These are phyloP conservation scores for Candida piceae DNA, from an alignment of 805 yeast species.

Conservation along the genomic window DNA sequence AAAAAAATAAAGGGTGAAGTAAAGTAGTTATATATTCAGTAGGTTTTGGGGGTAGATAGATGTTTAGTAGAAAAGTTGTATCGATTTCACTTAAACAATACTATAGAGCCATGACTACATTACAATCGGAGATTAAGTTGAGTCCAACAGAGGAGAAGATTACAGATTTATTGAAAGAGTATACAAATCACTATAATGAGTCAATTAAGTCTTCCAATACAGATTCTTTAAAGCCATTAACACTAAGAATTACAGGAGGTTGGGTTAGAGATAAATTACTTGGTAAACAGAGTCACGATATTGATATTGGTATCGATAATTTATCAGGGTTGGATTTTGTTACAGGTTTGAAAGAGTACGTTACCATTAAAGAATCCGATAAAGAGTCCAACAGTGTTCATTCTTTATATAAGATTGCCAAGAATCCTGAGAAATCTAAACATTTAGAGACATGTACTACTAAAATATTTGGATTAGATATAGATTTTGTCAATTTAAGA, in stretches of 20 bases:
- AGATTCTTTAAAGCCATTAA: slow-evolving; percentile 14
- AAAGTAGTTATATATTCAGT: no score
- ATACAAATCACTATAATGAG: slow-evolving; percentile 22
- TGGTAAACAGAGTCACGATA: slow-evolving; percentile 75
- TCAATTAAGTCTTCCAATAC: slow-evolving; percentile 1
- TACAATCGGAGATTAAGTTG: slow-evolving; percentile 14
- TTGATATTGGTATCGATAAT: slow-evolving; percentile 85
- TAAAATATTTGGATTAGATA: slow-evolving; percentile 72
- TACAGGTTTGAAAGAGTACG: slow-evolving; percentile 49
- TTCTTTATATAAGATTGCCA: slow-evolving; percentile 74
- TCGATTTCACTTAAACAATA: no score
- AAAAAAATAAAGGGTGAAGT: no score
- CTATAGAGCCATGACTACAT: no score
- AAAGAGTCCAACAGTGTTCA: no score
- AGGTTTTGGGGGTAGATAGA: no score
- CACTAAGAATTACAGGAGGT: slow-evolving; percentile 86
- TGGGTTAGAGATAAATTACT: slow-evolving; percentile 96
- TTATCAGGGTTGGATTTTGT: slow-evolving; percentile 88
- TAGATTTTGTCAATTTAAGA: slow-evolving; percentile 90
- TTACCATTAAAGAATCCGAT: slow-evolving; percentile 28
- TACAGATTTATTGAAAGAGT: slow-evolving; percentile 21
- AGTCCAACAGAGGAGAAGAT: slow-evolving; percentile 22
- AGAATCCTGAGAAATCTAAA: slow-evolving; percentile 93
- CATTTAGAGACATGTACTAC: slow-evolving; percentile 97
- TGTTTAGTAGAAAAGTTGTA: no score